These are phyloP conservation scores for Tolypocladium guangdongense DNA, from an alignment of 2,329 filamentous ascomycete genomes.

Conservation along the genomic window DNA sequence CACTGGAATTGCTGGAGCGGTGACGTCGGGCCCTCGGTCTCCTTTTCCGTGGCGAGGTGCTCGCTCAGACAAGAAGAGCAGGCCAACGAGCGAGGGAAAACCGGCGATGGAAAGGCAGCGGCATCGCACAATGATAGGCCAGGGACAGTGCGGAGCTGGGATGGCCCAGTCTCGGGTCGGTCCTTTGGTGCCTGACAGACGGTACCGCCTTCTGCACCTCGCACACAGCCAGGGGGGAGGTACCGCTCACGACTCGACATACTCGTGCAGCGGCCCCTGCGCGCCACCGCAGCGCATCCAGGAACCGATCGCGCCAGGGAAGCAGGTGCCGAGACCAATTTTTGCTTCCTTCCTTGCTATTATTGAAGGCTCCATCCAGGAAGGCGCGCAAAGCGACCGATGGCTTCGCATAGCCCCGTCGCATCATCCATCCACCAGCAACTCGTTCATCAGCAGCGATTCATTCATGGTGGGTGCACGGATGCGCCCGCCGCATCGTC, in stretches of 20 bases:
- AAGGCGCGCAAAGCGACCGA: background rate
- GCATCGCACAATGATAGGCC: background rate
- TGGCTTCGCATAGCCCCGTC: background rate
- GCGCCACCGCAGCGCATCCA: background rate
- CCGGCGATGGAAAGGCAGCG: background rate
- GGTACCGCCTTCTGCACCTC: background rate
- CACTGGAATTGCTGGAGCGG: background rate
- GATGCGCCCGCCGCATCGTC: background rate
- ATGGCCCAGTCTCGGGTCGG: background rate
- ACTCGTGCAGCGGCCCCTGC: background rate
- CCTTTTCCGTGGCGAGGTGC: background rate
- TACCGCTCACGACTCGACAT: background rate
- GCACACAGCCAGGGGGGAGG: background rate
- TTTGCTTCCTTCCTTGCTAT: background rate
- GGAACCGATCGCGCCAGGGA: background rate
- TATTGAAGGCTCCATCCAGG: too few species aligned
- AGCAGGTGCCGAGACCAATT: too few species aligned
- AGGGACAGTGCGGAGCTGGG: background rate
- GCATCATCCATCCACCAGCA: background rate
- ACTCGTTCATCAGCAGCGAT: too few species aligned
- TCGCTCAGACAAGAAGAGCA: too few species aligned
- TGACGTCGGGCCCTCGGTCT: background rate
- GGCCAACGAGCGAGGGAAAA: background rate
- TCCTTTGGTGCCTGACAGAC: background rate
- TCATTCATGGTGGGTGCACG: background rate